Conservation (phyloP, 1,284 basidiomycete species). For the Microbotryum violaceum region DNA sequence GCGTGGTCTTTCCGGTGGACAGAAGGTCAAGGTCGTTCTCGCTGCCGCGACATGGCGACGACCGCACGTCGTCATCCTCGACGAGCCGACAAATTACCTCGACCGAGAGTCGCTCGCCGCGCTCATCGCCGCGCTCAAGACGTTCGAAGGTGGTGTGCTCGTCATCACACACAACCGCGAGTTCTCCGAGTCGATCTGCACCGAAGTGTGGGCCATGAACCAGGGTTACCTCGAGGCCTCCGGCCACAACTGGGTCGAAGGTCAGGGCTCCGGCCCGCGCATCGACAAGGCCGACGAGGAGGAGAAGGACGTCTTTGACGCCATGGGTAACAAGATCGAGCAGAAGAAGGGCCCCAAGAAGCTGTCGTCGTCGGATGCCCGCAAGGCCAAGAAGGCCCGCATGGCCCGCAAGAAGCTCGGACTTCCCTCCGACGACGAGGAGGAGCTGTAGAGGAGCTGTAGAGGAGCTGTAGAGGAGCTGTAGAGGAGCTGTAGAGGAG, state of each 20-base stretch:
- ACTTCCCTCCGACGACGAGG: conserved; percentile 15
- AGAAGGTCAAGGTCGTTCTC: conserved; percentile 99
- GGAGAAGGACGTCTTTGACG: conserved; percentile 82
- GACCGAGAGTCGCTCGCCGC: conserved; percentile 96
- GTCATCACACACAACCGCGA: conserved; percentile 53
- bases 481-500: conserved; percentile 9
- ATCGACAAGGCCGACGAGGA: conserved; percentile 75
- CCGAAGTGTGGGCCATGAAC: conserved; percentile 40
- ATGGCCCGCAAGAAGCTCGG: conserved; percentile 47
- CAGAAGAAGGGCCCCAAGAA: conserved; percentile 72
- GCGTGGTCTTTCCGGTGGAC: conserved; percentile 94
- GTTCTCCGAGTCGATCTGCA: conserved; percentile 90
- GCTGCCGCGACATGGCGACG: conserved; percentile 97
- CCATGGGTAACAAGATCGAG: conserved; percentile 78
- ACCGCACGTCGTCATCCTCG: conserved; percentile 93
- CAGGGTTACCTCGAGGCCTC: conserved; percentile 48
- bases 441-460: conserved; percentile 11
- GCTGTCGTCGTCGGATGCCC: conserved; percentile 58
- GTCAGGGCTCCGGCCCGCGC: conserved; percentile 77
- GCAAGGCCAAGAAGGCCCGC: conserved; percentile 91
- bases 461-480: conserved; percentile 10
- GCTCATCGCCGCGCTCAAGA: conserved; percentile 90
- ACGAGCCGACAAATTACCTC: conserved; percentile 86
- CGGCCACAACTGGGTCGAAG: conserved; percentile 61
- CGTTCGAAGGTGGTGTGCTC: conserved; percentile 93